Base-by-base conservation (phyloP, 306 rosid species). In the Hylodesmum podocarpum region DNA sequence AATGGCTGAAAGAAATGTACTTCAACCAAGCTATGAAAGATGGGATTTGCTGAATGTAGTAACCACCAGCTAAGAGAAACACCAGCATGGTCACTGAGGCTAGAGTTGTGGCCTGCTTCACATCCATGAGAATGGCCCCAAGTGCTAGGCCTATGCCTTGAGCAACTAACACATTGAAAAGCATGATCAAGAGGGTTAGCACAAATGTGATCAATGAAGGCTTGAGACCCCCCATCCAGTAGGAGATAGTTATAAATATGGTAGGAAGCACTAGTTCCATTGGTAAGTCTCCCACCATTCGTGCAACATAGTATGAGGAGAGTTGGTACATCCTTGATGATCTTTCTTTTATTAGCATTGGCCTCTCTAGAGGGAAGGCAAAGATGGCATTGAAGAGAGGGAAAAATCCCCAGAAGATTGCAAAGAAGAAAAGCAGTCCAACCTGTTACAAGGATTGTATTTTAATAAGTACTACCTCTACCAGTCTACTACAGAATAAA, bases 221-320 rank as follows among this genome's bases (percentile, higher is more conserved):
- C 76, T 91, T 93, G 46, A 93, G 92, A 43, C 97, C 97, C 4
- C 98, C 92, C 94, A 89, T 93, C 98, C 98, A 93, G 19, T 93
- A 93, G 6, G 90, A 16, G 50, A 93, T 66, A 0, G 96, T 88
- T 21, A 91, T 85, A 66, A 93, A 93, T 46, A 87, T 67, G 0
- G 97, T 89, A 1, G 98, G 98, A 43, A 93, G 98, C 3, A 93
- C 89, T 18, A 93, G 93, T 80, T 93, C 98, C 97, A 93, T 89
- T 29, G 98, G 98, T 67, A 93, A 62, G 83, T 93, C 98, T 1
- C 98, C 98, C 0, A 77, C 89, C 49, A 79, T 86, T 31, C 98
- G 64, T 3, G 98, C 91, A 37, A 93, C 78, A 68, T 86, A 93
- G 79, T 93, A 93, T 61, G 98, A 91, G 9, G 98, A 93, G 24